phyloP scores from a whole-genome alignment of 2,329 filamentous ascomycete species.

The Fusarium torulosum region DNA sequence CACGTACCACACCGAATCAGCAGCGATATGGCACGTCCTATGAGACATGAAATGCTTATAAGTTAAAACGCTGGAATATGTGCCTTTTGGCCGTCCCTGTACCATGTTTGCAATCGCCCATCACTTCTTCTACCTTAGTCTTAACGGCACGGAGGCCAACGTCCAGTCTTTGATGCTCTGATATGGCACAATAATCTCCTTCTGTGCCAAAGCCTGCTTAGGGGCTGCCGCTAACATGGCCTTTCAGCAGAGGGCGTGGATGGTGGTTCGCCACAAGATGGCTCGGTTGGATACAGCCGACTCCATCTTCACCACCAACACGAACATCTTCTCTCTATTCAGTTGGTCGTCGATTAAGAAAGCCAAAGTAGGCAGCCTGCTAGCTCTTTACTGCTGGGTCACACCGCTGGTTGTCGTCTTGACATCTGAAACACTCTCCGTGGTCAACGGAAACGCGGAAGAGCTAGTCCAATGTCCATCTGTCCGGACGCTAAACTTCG shows the following conservation, averaged over 20 bases:
- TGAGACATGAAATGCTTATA: not conserved
- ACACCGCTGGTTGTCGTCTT: not conserved
- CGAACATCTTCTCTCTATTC: not conserved
- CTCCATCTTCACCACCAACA: conserved; percentile 13
- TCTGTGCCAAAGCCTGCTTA: conserved; percentile 14
- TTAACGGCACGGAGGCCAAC: not conserved
- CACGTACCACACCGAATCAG: no score
- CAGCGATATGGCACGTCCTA: not conserved
- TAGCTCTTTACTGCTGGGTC: conserved; percentile 19
- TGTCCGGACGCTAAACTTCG: conserved; percentile 22
- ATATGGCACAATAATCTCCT: conserved; percentile 11
- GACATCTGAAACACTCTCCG: not conserved
- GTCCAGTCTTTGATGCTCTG: conserved; percentile 8
- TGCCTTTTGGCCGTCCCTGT: not conserved
- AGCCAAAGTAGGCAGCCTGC: not conserved
- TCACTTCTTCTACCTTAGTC: conserved; percentile 1
- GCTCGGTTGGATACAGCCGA: conserved; percentile 5
- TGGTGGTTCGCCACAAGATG: not conserved
- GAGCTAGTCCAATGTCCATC: not conserved
- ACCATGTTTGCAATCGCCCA: not conserved
- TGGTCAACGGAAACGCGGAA: not conserved
- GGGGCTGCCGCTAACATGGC: not conserved
- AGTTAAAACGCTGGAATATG: conserved; percentile 4
- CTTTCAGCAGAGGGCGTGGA: conserved; percentile 9
- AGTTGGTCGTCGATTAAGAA: not conserved